Conservation (phyloP, 2,329 filamentous ascomycete species). For the Neofusicoccum laricinum region DNA sequence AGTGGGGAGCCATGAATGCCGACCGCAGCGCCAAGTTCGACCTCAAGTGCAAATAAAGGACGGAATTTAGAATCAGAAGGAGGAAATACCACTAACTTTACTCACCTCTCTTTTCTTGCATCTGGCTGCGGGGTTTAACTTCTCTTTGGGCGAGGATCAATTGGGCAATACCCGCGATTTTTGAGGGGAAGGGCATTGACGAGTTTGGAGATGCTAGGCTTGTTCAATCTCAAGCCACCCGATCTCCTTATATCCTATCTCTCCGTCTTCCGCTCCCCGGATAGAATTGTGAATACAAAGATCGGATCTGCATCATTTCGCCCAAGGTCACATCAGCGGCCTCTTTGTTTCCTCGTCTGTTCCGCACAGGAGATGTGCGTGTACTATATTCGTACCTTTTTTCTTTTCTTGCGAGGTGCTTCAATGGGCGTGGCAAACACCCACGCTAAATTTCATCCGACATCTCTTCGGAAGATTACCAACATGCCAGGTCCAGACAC, state of each 20-base stretch:
- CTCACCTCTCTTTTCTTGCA: background rate
- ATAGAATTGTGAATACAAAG: background rate
- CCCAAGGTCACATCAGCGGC: too few species aligned
- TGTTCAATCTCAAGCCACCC: too few species aligned
- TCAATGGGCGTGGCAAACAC: too few species aligned
- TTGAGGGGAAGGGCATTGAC: background rate
- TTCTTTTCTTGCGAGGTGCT: too few species aligned
- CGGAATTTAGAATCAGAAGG: background rate
- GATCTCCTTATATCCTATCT: background rate
- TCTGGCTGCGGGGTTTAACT: background rate
- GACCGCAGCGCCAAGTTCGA: constrained; percentile 58
- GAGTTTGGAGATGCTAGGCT: background rate
- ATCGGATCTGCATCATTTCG: background rate
- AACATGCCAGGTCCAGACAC: too few species aligned
- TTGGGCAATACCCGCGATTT: background rate
- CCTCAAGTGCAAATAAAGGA: constrained; percentile 23
- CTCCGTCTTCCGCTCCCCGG: background rate
- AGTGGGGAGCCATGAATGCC: constrained; percentile 66
- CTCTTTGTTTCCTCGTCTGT: too few species aligned
- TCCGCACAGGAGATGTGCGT: too few species aligned
- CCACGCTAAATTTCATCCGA: too few species aligned
- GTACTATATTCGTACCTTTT: too few species aligned
- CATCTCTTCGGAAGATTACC: too few species aligned
- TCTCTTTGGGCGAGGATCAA: background rate
- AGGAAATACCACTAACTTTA: background rate